Base-by-base conservation (phyloP, 768 basidiomycete genomes). In the Amanita fuliginea region DNA sequence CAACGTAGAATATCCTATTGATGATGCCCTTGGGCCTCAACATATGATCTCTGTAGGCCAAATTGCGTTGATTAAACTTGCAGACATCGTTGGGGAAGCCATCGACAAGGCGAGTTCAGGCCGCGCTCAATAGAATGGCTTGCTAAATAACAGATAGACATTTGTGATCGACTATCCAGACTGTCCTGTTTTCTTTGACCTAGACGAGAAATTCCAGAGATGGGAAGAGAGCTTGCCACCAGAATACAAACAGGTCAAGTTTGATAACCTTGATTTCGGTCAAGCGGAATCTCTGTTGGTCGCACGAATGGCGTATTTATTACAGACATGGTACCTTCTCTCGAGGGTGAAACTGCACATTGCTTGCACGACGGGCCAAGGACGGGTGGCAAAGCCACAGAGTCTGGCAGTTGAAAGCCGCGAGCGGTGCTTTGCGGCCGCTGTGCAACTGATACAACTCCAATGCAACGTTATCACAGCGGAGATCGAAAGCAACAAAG, bases 291-390 rank as follows among this genome's bases (percentile, higher is more conserved):
- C 62, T 16, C 52, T 58, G 42, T 59, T 60, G 10, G 55, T 68
- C n/a, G 55, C 65, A 10, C 70, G 65, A 33, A 73, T 76, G 52
- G 59, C 71, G 28, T 68, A 72, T 55, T 66, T 64, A 13, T 64
- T 76, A 22, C 65, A 68, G 19, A 72, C 68, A 10, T 75, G 73
- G 72, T 75, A 72, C 55, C 62, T 74, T 22, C 63, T 68, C 21
- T 67, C 60, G 7, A 67, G 73, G 32, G 62, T 72, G 51, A 75
- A 73, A 51, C 58, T 78, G 3, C 69, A 71, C 55, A 61, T 74
- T 16, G 64, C 70, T 6, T 69, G 67, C 36, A 62, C 69, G 19
- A 71, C 66, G 53, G 66, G 66, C 50, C 55, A 61, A 47, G 59
- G 59, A 43, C 58, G 56, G n/a, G 49, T 54, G 0, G 51, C 53